Evolutionary conservation across 106 monocot species (phyloP), one percentile per base, ranked within the genome.

Genomic region (Triglochin maritima): DNA sequence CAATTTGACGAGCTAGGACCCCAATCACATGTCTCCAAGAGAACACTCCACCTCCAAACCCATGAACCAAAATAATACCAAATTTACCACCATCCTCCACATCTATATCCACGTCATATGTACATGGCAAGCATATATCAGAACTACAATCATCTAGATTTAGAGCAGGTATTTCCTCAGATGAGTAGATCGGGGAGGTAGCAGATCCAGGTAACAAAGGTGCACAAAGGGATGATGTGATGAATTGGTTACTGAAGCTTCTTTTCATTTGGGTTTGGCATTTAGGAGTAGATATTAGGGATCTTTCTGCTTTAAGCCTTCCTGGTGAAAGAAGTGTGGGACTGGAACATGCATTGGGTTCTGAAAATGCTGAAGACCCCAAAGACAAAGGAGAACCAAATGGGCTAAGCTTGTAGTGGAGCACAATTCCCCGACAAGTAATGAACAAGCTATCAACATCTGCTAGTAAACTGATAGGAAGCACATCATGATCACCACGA

Each of bases 11-110:
- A 77, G 82, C 71, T 52, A 92, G 69, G 11, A 65, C 67, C 53
- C 66, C 79, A 69, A 80, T 81, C 12, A 92, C 76, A 69, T 92
- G 82, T 47, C 91, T 81, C 91, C 91, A 92, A 16, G 91, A 84
- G 73, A 87, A 91, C 0, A 81, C 91, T 41, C 91, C 91, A 59
- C 91, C 87, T 56, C 87, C 91, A 81, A 92, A 92, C 12, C 91
- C 91, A 80, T 92, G 91, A n/a, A 87, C 76, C 70, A 92, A 81
- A 9, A 92, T 78, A 72, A 87, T 70, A 71, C 78, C 91, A 72
- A 72, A 70, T 42, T 63, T 80, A 13, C 69, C 71, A 14, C 49
- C 69, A 12, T 72, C 80, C 13, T 69, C 68, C 13, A 64, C 10
- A 59, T 74, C 76, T 15, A 56, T 14, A 14, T 46, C 68, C 9